Evolutionary conservation across 1,284 basidiomycete genomes (phyloP), one percentile per base, ranked within the genome.

Genomic region (Cerioporus squamosus): DNA sequence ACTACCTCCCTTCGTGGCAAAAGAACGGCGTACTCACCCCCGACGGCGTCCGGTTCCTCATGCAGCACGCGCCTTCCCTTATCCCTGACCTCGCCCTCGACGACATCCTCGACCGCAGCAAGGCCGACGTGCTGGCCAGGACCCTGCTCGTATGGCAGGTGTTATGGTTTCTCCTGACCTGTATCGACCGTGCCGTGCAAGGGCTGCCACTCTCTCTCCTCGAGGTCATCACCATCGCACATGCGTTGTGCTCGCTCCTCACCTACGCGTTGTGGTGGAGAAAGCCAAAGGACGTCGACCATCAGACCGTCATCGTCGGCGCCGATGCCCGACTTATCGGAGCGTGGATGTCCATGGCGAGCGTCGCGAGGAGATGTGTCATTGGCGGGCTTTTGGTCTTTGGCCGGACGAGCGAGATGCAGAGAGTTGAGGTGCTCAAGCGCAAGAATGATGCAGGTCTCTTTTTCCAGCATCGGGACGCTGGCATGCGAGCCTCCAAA

Each of bases 151-250:
- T 69, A 33, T 15, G 59, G 10, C 71, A 73, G 51, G 63, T 60
- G n/a, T 14, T 56, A 3, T 73, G 68, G 67, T 72, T 72, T 54
- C 50, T 62, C 38, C 22, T 62, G 18, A 70, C 65, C 36, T 65
- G 56, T 54, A 39, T 67, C n/a, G 61, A 58, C n/a, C 67, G 71
- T 17, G 12, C 43, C 3, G 46, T 20, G 2, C 52, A 65, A 24
- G 40, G 48, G 9, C 63, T 71, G 15, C 53, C 60, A 15, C 58
- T 60, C 38, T 60, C 47, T 51, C 51, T 60, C 10, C 55, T 68
- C 26, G 66, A 68, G 51, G 31, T 68, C 7, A 46, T 57, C 17
- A 66, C 66, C 2, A 18, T 64, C 20, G 63, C 65, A 1, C 60
- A 60, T 45, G 60, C 58, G 17, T 7, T 60, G 2, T 58, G 57